phyloP scores from a whole-genome alignment of 805 yeast genomes.

The Wickerhamiella australiensis region DNA sequence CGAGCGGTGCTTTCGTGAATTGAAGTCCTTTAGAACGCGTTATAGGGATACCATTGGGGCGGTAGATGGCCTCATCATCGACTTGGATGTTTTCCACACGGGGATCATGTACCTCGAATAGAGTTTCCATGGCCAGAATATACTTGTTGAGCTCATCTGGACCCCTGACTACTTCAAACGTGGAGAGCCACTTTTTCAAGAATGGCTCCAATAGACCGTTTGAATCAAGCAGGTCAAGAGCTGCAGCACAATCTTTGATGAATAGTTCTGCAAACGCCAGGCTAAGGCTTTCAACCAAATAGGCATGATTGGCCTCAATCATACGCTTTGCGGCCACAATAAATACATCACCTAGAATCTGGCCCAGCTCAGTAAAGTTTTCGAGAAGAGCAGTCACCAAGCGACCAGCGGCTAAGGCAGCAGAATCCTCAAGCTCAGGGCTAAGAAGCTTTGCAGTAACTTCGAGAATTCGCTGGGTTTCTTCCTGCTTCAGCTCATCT shows the following conservation, averaged over 20 bases:
- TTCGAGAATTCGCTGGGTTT: constrained; percentile 36
- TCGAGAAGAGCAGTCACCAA: constrained; percentile 50
- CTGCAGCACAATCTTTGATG: constrained; percentile 46
- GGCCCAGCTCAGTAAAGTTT: constrained; percentile 35
- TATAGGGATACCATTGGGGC: constrained; percentile 49
- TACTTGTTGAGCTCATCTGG: constrained; percentile 53
- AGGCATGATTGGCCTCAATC: constrained; percentile 49
- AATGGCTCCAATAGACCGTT: constrained; percentile 41
- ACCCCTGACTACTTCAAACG: constrained; percentile 73
- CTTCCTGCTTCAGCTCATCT: constrained; percentile 12
- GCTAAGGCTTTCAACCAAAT: constrained; percentile 65
- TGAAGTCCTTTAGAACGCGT: constrained; percentile 68
- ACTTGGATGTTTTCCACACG: constrained; percentile 44
- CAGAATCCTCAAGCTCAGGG: constrained; percentile 63
- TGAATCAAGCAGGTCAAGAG: constrained; percentile 45
- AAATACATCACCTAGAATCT: constrained; percentile 42
- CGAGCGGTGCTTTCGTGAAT: constrained; percentile 55
- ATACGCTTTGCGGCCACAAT: constrained; percentile 63
- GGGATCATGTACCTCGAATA: constrained; percentile 48
- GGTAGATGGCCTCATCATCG: constrained; percentile 36
- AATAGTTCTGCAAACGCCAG: constrained; percentile 66
- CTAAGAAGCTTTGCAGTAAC: constrained; percentile 59
- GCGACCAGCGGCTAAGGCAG: constrained; percentile 66
- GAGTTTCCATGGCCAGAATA: constrained; percentile 56
- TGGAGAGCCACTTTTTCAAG: constrained; percentile 69